These are phyloP conservation scores for Chrysophaeum taylorii DNA, from an alignment of 352 stramenopile genomes.

Conservation along the genomic window DNA sequence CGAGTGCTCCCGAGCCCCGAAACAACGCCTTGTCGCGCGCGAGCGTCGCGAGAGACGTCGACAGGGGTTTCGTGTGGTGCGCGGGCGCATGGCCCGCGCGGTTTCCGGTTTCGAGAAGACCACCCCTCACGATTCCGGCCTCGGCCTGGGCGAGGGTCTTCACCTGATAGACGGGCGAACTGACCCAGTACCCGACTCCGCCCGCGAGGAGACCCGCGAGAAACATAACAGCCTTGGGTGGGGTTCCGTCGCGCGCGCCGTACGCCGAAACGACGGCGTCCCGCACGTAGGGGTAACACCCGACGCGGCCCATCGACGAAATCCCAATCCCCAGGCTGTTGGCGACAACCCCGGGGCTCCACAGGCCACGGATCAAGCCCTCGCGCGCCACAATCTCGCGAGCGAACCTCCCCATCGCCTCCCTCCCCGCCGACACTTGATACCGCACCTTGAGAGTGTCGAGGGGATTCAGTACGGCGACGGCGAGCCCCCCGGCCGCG, in stretches of 20 bases:
- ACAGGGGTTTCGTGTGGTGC: neutral
- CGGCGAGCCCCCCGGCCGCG: conserved; percentile 13
- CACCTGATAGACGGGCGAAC: conserved; percentile 21
- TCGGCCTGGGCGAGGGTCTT: conserved; percentile 25
- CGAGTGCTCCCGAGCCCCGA: conserved; percentile 17
- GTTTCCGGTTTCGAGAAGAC: neutral
- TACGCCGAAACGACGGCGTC: conserved; percentile 9
- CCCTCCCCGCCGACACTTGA: neutral
- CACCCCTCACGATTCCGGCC: neutral
- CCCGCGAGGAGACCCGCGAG: conserved; percentile 18
- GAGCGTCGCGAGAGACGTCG: neutral
- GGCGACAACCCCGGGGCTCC: conserved; percentile 17
- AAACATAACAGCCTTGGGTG: conserved; percentile 24
- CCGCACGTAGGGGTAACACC: conserved; percentile 23
- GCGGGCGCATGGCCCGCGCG: neutral
- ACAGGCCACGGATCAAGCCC: conserved; percentile 24
- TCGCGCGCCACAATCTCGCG: conserved; percentile 13
- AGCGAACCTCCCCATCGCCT: conserved; percentile 5
- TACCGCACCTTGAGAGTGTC: conserved; percentile 22
- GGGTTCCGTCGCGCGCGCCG: conserved; percentile 17
- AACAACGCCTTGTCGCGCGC: conserved; percentile 11
- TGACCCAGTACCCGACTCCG: conserved; percentile 20
- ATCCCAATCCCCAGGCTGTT: conserved; percentile 19
- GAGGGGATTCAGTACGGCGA: conserved; percentile 23
- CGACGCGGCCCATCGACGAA: conserved; percentile 18